phyloP scores from a whole-genome alignment of 1,284 basidiomycete genomes.

The Athelia psychrophila region DNA sequence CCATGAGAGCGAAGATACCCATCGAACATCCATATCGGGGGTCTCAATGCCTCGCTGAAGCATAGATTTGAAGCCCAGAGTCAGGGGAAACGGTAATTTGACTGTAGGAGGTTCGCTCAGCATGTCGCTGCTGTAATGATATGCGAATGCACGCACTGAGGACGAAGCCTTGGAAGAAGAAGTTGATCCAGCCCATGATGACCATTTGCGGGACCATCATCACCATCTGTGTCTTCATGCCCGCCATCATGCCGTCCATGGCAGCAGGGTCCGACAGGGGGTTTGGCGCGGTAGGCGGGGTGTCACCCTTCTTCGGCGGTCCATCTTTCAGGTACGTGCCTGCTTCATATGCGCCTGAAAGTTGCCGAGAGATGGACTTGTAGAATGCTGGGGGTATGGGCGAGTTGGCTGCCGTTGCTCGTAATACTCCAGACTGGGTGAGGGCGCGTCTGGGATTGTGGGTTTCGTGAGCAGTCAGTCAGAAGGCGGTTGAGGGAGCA shows the following conservation, averaged over 20 bases:
- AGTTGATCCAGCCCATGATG: conserved; percentile 99
- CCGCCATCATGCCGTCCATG: conserved; percentile 99
- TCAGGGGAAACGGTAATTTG: conserved; percentile 96
- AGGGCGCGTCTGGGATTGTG: conserved; percentile 72
- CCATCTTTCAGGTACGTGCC: conserved; percentile 87
- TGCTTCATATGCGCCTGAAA: conserved; percentile 67
- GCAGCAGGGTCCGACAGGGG: conserved; percentile 84
- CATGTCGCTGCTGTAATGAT: not conserved
- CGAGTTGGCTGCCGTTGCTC: conserved; percentile 75
- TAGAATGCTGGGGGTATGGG: conserved; percentile 78
- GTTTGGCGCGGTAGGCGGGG: conserved; percentile 56
- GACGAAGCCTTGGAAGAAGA: conserved; percentile 98
- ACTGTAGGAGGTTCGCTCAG: conserved; percentile 47
- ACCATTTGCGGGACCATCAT: conserved; percentile 98
- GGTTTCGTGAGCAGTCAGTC: conserved; percentile 4
- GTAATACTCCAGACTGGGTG: conserved; percentile 79
- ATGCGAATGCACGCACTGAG: conserved; percentile 67
- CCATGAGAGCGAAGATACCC: conserved; percentile 99
- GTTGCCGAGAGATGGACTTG: conserved; percentile 69
- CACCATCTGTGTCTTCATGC: conserved; percentile 99
- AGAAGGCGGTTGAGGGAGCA: too few relatives aligned
- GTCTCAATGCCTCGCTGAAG: conserved; percentile 96
- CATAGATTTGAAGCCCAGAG: conserved; percentile 98
- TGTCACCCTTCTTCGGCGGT: conserved; percentile 61
- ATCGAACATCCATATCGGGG: conserved; percentile 95